Conservation (phyloP, 1,284 basidiomycete species). For the Microbotryomycetes sp. region DNA sequence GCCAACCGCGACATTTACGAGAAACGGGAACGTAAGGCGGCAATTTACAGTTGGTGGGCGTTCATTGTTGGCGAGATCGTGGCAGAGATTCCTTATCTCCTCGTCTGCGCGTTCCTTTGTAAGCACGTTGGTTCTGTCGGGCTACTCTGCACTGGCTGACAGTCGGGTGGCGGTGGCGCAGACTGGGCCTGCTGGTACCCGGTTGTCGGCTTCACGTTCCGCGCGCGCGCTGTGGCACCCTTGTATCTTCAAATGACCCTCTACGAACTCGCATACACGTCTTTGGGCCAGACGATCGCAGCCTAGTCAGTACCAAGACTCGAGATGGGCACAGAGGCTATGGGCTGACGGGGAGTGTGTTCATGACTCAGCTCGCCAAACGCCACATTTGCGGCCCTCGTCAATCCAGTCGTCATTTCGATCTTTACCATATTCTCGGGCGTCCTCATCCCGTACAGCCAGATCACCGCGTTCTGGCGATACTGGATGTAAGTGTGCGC, state of each 20-base stretch:
- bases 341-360: too few species aligned
- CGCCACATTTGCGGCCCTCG: slow-evolving; percentile 5
- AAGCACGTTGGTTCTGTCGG: too few species aligned
- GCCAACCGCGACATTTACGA: slow-evolving; percentile 42
- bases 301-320: slow-evolving; percentile 24
- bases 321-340: too few species aligned
- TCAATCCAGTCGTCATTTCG: not conserved
- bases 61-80: slow-evolving; percentile 36
- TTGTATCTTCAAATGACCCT: slow-evolving; percentile 41
- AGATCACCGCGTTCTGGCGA: slow-evolving; percentile 31
- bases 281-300: slow-evolving; percentile 36
- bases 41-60: slow-evolving; percentile 36
- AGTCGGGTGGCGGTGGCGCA: too few species aligned
- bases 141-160: too few species aligned
- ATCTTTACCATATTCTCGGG: slow-evolving; percentile 30
- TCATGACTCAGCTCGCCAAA: slow-evolving; percentile 8
- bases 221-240: slow-evolving; percentile 35
- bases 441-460: slow-evolving; percentile 28
- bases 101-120: slow-evolving; percentile 38
- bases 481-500: slow-evolving; percentile 35
- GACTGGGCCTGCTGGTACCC: slow-evolving; percentile 38
- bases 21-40: slow-evolving; percentile 41
- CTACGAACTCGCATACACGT: slow-evolving; percentile 43
- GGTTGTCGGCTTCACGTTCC: slow-evolving; percentile 36
- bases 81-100: slow-evolving; percentile 40